Evolutionary conservation across 2,329 filamentous ascomycete species (phyloP).

Genomic region (Botryosphaeria dothidea): DNA sequence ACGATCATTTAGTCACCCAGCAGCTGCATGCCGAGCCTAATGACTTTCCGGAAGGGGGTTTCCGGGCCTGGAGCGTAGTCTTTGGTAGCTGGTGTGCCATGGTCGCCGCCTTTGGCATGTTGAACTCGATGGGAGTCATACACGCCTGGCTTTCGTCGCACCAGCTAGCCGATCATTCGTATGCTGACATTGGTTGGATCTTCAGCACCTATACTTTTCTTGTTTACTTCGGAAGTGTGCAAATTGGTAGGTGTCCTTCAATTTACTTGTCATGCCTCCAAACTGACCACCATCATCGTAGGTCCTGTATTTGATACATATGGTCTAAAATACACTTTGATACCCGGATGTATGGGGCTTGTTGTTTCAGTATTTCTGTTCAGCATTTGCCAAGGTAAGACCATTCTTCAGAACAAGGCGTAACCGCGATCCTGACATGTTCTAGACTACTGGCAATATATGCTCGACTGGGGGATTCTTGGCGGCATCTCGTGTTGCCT

Average conservation of each 20-base stretch:
- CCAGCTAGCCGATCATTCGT: conserved; percentile 37
- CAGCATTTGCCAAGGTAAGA: conserved; percentile 30
- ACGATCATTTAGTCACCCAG: conserved; percentile 1
- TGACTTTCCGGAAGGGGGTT: conserved; percentile 43
- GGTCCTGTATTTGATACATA: conserved; percentile 42
- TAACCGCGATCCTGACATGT: conserved; percentile 2
- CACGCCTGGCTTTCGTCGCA: conserved; percentile 42
- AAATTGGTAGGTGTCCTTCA: conserved; percentile 27
- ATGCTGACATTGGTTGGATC: conserved; percentile 44
- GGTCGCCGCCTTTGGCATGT: conserved; percentile 42
- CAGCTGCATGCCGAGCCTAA: conserved; percentile 17
- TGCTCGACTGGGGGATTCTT: conserved; percentile 42
- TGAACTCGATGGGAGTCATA: conserved; percentile 42
- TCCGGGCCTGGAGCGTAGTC: conserved; percentile 46
- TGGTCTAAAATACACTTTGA: conserved; percentile 32
- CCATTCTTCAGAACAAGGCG: too few relatives aligned
- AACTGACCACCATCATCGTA: neutral
- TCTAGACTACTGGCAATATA: conserved; percentile 43
- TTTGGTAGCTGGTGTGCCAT: conserved; percentile 44
- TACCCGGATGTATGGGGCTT: conserved; percentile 34
- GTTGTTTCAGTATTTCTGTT: conserved; percentile 33
- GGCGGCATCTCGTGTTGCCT: conserved; percentile 42
- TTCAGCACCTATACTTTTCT: conserved; percentile 44
- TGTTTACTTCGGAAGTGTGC: conserved; percentile 37
- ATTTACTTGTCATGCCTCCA: neutral